These are phyloP conservation scores for Terana coerulea DNA, from an alignment of 768 basidiomycete genomes.

Conservation along the genomic window DNA sequence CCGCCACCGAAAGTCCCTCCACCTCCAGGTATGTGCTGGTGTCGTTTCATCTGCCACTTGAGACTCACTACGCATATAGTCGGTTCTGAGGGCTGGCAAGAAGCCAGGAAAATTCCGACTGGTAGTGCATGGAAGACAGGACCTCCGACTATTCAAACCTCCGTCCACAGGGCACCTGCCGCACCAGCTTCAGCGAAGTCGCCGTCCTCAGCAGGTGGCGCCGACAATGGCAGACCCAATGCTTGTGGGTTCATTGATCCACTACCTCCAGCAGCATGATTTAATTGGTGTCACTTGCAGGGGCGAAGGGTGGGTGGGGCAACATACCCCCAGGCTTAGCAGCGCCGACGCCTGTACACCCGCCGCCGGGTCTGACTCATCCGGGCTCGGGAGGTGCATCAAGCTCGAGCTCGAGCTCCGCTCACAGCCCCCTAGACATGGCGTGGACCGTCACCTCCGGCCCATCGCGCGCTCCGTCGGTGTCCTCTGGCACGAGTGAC, in stretches of 20 bases:
- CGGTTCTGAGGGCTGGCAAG: conserved; percentile 11
- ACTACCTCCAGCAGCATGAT: no score
- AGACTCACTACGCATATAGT: conserved; percentile 4
- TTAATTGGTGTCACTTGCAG: background rate
- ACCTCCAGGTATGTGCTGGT: conserved; percentile 28
- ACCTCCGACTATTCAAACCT: background rate
- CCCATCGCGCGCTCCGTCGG: background rate
- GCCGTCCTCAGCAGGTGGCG: no score
- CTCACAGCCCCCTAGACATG: background rate
- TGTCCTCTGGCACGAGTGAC: background rate
- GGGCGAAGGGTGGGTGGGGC: background rate
- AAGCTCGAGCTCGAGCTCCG: background rate
- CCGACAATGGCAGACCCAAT: background rate
- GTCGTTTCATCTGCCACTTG: background rate
- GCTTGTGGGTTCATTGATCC: background rate
- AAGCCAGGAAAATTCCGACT: background rate
- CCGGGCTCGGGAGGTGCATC: background rate
- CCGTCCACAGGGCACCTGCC: no score
- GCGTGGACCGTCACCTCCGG: background rate
- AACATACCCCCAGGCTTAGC: background rate
- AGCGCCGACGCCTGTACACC: background rate
- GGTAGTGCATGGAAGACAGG: background rate
- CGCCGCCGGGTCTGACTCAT: background rate
- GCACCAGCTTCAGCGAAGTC: no score
- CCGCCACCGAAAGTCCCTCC: conserved; percentile 25